These are phyloP conservation scores for Sclerotinia glacialis DNA, from an alignment of 2,329 filamentous ascomycete species.

Conservation along the genomic window DNA sequence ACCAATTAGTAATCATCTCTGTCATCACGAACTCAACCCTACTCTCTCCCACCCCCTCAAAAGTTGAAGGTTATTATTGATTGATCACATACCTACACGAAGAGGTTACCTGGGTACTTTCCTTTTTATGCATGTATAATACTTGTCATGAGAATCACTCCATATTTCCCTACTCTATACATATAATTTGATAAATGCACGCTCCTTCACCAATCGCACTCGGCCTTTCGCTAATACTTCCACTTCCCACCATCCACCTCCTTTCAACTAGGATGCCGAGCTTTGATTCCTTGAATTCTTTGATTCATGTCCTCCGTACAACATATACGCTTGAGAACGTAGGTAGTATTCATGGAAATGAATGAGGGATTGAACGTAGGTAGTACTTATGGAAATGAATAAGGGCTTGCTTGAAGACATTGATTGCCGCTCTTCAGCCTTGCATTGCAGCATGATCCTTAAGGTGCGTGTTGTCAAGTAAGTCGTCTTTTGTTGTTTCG, in stretches of 20 bases:
- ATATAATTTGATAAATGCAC: too few species aligned
- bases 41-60: too few species aligned
- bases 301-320: background rate
- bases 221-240: background rate
- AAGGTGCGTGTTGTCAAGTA: background rate
- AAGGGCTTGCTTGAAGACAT: conserved; percentile 7
- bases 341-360: background rate
- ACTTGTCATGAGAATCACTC: background rate
- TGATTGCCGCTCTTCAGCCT: conserved; percentile 20
- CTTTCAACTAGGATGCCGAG: conserved; percentile 2
- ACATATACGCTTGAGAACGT: background rate
- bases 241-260: too few species aligned
- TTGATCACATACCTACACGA: too few species aligned
- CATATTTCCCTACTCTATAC: too few species aligned
- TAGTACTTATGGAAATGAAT: background rate
- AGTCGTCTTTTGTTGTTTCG: background rate
- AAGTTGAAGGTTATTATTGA: too few species aligned
- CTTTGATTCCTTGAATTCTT: background rate
- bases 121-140: background rate
- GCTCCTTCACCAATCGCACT: background rate
- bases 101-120: too few species aligned
- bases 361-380: background rate
- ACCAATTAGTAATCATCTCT: conserved; percentile 2
- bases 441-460: conserved; percentile 11
- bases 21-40: background rate